Base-by-base conservation (phyloP, 441 rosid genomes). In the Syzygium syzygioides region DNA sequence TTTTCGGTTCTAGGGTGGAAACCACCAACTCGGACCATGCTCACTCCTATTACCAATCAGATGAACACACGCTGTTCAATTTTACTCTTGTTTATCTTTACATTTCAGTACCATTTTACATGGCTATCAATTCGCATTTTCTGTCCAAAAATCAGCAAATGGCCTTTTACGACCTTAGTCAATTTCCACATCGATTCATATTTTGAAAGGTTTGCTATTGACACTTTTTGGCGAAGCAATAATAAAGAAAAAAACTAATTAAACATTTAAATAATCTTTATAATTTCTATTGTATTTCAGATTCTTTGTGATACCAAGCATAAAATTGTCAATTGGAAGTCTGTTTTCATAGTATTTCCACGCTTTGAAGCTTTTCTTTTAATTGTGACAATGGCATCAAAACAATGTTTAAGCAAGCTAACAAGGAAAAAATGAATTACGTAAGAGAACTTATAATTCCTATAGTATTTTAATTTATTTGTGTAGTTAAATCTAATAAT, bases 111-210 rank as follows among this genome's bases (percentile, higher is more conserved):
- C 17, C 17, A 12, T 28, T 60, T 13, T 60, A 60, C 28, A 60
- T 28, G 18, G n/a, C 0, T 28, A n/a, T 45, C 48, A 45, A 7
- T 45, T 45, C 1, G 0, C 9, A 3, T 26, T 5, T 60, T 60
- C 4, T 28, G 1, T 60, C 66, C 2, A 60, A 13, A 60, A 13
- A 28, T 28, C 28, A 3, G 8, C 8, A 13, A 28, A 14, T 60
- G 32, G 26, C 32, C 0, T 60, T 60, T 13, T 4, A 60, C 18
- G 4, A 13, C 66, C 66, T 28, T 60, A 5, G 18, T 60, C 0
- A 18, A 60, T 26, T 60, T 28, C 4, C 66, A 13, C 8, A 6
- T 60, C 2, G n/a, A 57, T 11, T 57, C 2, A 25, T 9, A 25
- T 25, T 10, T 25, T 4, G 4, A 25, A 25, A 60, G 9, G 32